phyloP scores from a whole-genome alignment of 345 rosid species.

The Mercurialis annua region DNA sequence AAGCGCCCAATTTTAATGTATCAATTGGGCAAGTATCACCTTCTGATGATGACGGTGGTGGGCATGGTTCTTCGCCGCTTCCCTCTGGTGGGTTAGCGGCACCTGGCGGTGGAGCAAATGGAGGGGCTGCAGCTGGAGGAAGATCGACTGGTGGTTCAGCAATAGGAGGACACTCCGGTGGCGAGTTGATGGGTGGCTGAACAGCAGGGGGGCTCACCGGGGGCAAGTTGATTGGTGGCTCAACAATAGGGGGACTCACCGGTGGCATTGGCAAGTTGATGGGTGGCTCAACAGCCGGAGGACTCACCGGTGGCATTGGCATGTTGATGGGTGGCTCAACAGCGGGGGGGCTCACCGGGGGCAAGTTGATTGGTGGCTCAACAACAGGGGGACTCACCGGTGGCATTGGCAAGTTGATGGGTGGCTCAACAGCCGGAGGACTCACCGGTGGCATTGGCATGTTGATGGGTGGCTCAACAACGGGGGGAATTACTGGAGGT shows the following conservation, averaged over 20 bases:
- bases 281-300: conserved; percentile 29
- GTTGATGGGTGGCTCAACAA: neutral
- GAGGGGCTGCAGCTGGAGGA: conserved; percentile 35
- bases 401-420: conserved; percentile 27
- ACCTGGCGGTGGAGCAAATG: too few species aligned
- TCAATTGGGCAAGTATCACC: conserved; percentile 66
- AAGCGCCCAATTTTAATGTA: conserved; percentile 80
- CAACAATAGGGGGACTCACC: conserved; percentile 21
- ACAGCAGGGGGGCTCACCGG: conserved; percentile 24
- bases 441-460: conserved; percentile 2
- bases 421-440: conserved; percentile 29
- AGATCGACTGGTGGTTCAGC: conserved; percentile 12
- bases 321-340: neutral
- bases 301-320: conserved; percentile 9
- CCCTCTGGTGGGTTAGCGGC: conserved; percentile 19
- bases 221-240: conserved; percentile 30
- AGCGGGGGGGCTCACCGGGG: conserved; percentile 28
- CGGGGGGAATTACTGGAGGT: conserved; percentile 34
- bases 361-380: conserved; percentile 26
- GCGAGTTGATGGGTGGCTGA: neutral
- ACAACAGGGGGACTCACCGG: conserved; percentile 20
- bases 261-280: conserved; percentile 32
- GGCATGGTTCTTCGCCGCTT: conserved; percentile 26
- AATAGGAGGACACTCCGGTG: conserved; percentile 2
- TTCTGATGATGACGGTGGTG: conserved; percentile 33